Percentiles rank a stretch among this genome's conserved stretches.
Evolutionary conservation across 2,329 filamentous ascomycete genomes (phyloP).

Genomic region (Bretziella fagacearum): DNA sequence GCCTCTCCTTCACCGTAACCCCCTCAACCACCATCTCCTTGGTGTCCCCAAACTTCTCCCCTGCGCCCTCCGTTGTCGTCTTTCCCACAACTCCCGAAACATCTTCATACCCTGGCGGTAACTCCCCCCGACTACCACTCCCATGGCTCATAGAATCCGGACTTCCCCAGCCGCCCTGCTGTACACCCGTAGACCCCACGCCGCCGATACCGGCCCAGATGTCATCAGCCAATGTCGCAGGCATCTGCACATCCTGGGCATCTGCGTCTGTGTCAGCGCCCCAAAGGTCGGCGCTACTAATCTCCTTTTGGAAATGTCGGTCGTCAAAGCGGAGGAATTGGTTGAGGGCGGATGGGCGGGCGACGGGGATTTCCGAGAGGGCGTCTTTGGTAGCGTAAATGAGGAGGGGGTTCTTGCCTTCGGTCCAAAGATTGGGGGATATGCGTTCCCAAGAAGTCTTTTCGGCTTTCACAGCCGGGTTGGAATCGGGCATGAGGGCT

Average conservation of each 20-base stretch:
- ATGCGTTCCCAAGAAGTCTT: conserved; percentile 31
- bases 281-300: too few species aligned
- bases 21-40: not conserved
- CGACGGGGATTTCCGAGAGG: conserved; percentile 21
- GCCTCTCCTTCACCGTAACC: not conserved
- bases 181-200: too few species aligned
- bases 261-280: too few species aligned
- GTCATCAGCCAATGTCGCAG: too few species aligned
- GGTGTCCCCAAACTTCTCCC: not conserved
- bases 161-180: too few species aligned
- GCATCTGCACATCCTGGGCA: not conserved
- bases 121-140: too few species aligned
- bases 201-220: too few species aligned
- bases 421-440: conserved; percentile 29
- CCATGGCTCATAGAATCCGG: too few species aligned
- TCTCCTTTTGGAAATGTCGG: conserved; percentile 27
- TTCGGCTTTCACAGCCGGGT: conserved; percentile 32
- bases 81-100: not conserved
- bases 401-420: conserved; percentile 29
- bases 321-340: conserved; percentile 36
- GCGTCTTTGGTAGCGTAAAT: conserved; percentile 38
- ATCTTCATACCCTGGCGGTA: not conserved
- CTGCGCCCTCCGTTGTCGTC: not conserved
- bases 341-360: conserved; percentile 26
- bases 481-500: conserved; percentile 25